Evolutionary conservation across 441 rosid genomes (phyloP).

Genomic region (Kokia cookei): DNA sequence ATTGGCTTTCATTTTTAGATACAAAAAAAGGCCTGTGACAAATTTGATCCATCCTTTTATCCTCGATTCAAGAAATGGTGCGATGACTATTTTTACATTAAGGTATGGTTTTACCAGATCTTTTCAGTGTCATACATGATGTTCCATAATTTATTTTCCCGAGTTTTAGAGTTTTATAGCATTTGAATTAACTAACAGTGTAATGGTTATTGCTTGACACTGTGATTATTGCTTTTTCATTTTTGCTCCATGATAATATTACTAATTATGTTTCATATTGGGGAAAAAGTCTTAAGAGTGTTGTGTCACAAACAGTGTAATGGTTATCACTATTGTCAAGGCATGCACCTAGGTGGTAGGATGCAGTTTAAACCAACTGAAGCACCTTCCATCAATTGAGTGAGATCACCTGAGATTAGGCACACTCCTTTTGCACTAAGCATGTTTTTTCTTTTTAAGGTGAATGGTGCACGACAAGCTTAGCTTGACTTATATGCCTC

Average conservation of each 20-base stretch:
- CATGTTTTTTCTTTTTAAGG: not conserved
- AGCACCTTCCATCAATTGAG: not conserved
- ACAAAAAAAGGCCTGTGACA: conserved; percentile 82
- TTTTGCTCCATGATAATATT: not conserved
- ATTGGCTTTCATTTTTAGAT: conserved; percentile 32
- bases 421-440: not conserved
- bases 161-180: not conserved
- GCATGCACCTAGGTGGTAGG: not conserved
- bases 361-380: not conserved
- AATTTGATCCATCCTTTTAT: conserved; percentile 83
- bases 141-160: not conserved
- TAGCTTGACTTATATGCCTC: not conserved
- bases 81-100: conserved; percentile 88
- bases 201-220: not conserved
- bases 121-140: not conserved
- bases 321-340: not conserved
- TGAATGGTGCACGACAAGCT: not conserved
- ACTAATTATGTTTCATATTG: not conserved
- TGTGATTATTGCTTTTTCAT: not conserved
- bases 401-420: not conserved
- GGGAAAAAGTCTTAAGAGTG: not conserved
- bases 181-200: not conserved
- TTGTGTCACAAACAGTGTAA: not conserved
- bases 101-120: conserved; percentile 35
- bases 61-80: conserved; percentile 96